Percentiles rank a stretch among this genome's conserved stretches.
Conservation (phyloP, 331 rosid species). For the Erythrophleum ivorense region DNA sequence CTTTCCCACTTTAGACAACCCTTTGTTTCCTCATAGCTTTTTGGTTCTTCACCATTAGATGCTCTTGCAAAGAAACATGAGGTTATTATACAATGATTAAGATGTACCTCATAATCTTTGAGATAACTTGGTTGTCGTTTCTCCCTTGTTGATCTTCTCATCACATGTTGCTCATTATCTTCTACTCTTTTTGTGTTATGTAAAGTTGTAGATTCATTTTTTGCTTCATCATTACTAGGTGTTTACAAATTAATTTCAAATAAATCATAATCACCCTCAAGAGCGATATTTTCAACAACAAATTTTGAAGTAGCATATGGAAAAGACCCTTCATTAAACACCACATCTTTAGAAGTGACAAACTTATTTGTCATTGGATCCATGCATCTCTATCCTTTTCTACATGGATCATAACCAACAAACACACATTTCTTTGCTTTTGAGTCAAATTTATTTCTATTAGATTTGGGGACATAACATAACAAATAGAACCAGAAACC, state of each 20-base stretch:
- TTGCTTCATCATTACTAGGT: neutral
- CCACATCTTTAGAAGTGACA: neutral
- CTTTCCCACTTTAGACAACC: neutral
- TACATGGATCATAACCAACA: neutral
- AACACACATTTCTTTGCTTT: neutral
- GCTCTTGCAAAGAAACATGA: neutral
- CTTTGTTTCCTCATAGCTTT: neutral
- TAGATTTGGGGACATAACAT: neutral
- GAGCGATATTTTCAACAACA: neutral
- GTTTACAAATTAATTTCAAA: neutral
- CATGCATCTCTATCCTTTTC: neutral
- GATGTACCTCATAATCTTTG: neutral
- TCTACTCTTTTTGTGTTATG: neutral
- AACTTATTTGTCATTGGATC: neutral
- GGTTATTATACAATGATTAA: neutral
- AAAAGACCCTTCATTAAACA: neutral
- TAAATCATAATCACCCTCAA: neutral
- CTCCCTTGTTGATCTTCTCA: too few species aligned
- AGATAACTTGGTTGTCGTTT: neutral
- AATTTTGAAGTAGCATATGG: neutral
- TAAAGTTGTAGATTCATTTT: neutral
- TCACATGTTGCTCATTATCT: neutral
- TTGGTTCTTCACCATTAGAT: neutral
- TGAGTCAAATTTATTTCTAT: neutral
- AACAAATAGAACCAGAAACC: neutral